Conservation (phyloP, 2,329 filamentous ascomycete species). For the Thielaviopsis euricoi region DNA sequence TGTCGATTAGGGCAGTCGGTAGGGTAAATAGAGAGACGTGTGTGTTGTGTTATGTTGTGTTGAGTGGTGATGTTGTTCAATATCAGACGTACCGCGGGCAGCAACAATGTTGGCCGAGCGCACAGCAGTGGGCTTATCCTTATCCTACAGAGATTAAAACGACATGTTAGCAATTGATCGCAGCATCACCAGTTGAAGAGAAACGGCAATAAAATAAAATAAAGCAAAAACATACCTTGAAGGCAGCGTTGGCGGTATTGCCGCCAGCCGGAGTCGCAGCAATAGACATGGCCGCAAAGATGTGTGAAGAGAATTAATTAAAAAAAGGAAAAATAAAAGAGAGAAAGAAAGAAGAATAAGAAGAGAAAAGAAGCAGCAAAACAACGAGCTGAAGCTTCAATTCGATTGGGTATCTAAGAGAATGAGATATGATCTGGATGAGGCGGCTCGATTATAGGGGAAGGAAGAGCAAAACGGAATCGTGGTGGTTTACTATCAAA, state of each 20-base stretch:
- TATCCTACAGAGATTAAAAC: conserved; percentile 40
- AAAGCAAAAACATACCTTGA: conserved; percentile 35
- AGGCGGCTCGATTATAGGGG: background rate
- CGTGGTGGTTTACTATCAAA: background rate
- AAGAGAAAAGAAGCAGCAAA: background rate
- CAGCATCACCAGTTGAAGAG: background rate
- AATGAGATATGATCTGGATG: background rate
- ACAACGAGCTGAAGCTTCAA: conserved; percentile 15
- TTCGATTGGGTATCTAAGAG: conserved; percentile 8
- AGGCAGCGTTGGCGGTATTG: conserved; percentile 34
- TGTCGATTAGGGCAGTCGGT: background rate
- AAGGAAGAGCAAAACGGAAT: background rate
- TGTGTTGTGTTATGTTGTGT: no score
- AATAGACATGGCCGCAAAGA: conserved; percentile 8
- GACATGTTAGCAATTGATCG: conserved; percentile 18
- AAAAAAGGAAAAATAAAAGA: background rate
- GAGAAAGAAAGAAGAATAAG: background rate
- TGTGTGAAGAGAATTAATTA: conserved; percentile 2
- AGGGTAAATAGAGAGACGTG: background rate
- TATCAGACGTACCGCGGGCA: conserved; percentile 55
- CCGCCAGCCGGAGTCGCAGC: conserved; percentile 16
- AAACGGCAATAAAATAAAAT: background rate
- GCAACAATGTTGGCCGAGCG: conserved; percentile 93
- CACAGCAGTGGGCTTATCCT: conserved; percentile 98
- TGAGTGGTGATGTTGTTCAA: no score